These are phyloP conservation scores for Myxozyma udenii DNA, from an alignment of 805 yeast species.

Conservation along the genomic window DNA sequence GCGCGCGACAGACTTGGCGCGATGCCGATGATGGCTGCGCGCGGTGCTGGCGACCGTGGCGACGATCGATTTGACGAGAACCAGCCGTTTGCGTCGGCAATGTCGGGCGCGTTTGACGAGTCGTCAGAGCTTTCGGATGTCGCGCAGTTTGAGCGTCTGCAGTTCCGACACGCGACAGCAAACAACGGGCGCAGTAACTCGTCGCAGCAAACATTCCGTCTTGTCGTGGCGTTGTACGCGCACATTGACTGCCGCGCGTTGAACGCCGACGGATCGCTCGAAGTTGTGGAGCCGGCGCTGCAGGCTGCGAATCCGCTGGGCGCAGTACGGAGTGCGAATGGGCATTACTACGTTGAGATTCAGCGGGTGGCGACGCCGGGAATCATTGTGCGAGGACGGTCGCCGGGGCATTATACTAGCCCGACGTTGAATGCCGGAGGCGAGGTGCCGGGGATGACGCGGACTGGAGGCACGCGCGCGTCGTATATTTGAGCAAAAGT, in stretches of 20 bases:
- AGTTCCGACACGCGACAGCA: slow-evolving; percentile 33
- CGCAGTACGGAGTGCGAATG: slow-evolving; percentile 50
- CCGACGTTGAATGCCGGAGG: background rate
- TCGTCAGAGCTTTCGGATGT: slow-evolving; percentile 3
- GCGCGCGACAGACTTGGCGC: too few species aligned
- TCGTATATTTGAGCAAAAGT: too few species aligned
- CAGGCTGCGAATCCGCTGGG: slow-evolving; percentile 32
- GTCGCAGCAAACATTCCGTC: slow-evolving; percentile 20
- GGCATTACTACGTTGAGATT: slow-evolving; percentile 33
- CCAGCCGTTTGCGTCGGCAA: too few species aligned
- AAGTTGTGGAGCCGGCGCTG: slow-evolving; percentile 36
- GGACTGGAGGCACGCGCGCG: background rate
- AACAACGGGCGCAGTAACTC: slow-evolving; percentile 32
- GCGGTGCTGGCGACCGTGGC: too few species aligned
- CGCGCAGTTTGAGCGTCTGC: slow-evolving; percentile 25
- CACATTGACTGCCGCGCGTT: too few species aligned
- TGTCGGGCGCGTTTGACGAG: background rate
- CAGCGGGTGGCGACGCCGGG: slow-evolving; percentile 23
- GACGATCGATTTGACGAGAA: too few species aligned
- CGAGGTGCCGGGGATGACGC: background rate
- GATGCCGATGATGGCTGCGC: too few species aligned
- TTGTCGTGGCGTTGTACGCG: slow-evolving; percentile 16
- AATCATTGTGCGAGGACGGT: slow-evolving; percentile 27
- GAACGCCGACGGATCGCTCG: slow-evolving; percentile 8
- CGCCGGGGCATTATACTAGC: slow-evolving; percentile 26